A percentile compares a stretch with the other conserved stretches of the same genome.
Conservation (phyloP, 1,284 basidiomycete species). For the Malassezia caprae region DNA sequence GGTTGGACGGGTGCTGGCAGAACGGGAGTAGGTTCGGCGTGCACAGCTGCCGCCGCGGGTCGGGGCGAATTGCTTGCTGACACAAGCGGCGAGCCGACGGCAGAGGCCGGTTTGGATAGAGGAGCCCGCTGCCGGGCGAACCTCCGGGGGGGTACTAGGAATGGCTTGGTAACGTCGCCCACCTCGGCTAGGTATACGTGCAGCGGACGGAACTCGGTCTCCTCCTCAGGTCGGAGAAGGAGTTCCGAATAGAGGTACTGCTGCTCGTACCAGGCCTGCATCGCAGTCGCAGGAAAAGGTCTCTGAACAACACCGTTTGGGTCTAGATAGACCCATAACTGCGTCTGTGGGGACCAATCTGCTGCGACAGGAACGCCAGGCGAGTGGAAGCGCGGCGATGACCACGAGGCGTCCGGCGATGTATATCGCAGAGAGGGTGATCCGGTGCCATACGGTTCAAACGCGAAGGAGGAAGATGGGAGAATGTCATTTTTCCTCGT, state of each 20-base stretch:
- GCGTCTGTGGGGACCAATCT: conserved; percentile 52
- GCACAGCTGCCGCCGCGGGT: conserved; percentile 6
- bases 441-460: neutral
- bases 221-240: conserved; percentile 63
- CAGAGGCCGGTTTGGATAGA: conserved; percentile 13
- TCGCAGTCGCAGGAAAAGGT: conserved; percentile 78
- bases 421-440: neutral
- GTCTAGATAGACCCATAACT: conserved; percentile 87
- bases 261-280: conserved; percentile 93
- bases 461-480: neutral
- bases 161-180: conserved; percentile 45
- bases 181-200: conserved; percentile 44
- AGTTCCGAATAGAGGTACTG: conserved; percentile 81
- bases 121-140: conserved; percentile 13
- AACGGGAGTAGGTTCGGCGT: conserved; percentile 5
- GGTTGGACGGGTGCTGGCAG: neutral
- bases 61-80: conserved; percentile 8
- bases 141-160: conserved; percentile 39
- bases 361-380: neutral
- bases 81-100: conserved; percentile 12
- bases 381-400: neutral
- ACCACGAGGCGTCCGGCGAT: neutral
- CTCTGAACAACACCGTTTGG: conserved; percentile 81
- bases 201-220: conserved; percentile 48
- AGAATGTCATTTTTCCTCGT: neutral